Evolutionary conservation across 1,284 basidiomycete species (phyloP).

Genomic region (Tetrapyrgos nigripes): DNA sequence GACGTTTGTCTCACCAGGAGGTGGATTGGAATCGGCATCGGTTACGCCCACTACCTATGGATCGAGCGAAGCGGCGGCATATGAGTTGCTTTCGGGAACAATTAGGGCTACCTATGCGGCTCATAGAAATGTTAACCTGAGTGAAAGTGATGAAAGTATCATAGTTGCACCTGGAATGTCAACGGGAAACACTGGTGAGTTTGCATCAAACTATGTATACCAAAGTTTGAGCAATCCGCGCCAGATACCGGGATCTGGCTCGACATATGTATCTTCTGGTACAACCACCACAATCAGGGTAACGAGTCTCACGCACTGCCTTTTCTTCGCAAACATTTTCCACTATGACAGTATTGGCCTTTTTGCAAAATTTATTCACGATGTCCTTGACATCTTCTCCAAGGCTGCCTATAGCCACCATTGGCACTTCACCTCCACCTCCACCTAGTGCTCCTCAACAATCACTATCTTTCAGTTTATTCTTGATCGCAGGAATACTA

Average conservation of each 20-base stretch:
- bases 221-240: too few species aligned
- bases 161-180: constrained; percentile 41
- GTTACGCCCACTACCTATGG: too few species aligned
- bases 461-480: too few species aligned
- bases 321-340: too few species aligned
- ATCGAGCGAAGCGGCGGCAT: constrained; percentile 42
- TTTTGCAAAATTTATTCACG: too few species aligned
- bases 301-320: constrained; percentile 29
- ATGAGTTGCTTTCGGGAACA: constrained; percentile 49
- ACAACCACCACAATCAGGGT: constrained; percentile 41
- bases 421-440: too few species aligned
- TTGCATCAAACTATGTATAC: too few species aligned
- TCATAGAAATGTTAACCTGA: constrained; percentile 27
- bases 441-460: too few species aligned
- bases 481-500: too few species aligned
- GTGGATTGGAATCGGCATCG: constrained; percentile 49
- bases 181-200: constrained; percentile 42
- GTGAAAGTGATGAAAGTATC: constrained; percentile 26
- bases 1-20: constrained; percentile 18
- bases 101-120: constrained; percentile 52
- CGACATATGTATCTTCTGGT: constrained; percentile 53
- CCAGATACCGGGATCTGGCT: constrained; percentile 57
- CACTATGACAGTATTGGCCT: too few species aligned
- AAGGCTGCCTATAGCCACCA: too few species aligned
- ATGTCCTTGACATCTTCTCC: too few species aligned